Base-by-base conservation (phyloP, 1,139 yeast genomes). In the Geotrichum aggregatum region DNA sequence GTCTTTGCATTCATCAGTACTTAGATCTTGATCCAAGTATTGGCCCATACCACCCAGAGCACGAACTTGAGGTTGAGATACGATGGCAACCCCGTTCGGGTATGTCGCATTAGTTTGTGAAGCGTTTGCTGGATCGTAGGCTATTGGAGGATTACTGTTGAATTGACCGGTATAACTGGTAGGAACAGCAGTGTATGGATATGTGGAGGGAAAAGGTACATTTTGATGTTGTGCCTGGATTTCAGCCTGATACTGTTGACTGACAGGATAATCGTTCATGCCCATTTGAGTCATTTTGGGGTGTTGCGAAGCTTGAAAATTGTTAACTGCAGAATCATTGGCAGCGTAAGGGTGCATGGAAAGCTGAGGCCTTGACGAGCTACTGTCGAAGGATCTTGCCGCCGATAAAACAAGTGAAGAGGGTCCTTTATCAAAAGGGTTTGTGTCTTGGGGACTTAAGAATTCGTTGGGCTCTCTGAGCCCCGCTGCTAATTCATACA, bases 1-100 rank as follows among this genome's bases (percentile, higher is more conserved):
- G 65, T 91, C 96, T 65, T 84, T 86, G 42, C 95, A 82, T 57
- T 88, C 96, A 64, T 89, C 98, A 58, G 78, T 78, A n/a, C 95
- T 84, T 59, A 89, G 75, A 66, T 85, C 94, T 67, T 82, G 85
- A 43, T 66, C 67, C 24, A 62, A 49, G 26, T 60, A 61, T 43
- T 62, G 64, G 18, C 56, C 57, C 1, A 59, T 60, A 16, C 55
- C 56, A 8, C 49, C 45, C 8, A 65, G 56, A 1, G 69, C 70
- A 50, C 65, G 62, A 16, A 66, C 65, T 56, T 65, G 76, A 5
- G 73, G 71, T 28, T 71, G 60, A 10, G 73, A 62, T 24, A 71
- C 68, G 21, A 72, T 70, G 3, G 75, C 72, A 3, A 71, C 72
- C 3, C 75, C 75, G 21, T 65, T 61, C 14, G 75, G 74, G 50